Base-by-base conservation (phyloP, 768 basidiomycete species). In the Pisolithus microcarpus region DNA sequence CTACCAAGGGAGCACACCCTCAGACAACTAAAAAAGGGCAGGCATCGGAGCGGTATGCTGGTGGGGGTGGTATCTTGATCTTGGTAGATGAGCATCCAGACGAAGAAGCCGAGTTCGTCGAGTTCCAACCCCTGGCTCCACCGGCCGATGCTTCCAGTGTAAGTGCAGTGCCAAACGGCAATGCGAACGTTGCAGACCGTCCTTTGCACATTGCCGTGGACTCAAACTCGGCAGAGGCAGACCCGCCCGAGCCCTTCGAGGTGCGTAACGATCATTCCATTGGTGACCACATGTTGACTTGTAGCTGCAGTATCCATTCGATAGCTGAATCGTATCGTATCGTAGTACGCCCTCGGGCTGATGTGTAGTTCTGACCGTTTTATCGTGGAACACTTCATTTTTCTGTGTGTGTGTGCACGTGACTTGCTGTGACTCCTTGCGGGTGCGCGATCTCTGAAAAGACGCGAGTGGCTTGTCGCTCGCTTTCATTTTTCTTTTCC, bases 31-130 rank as follows among this genome's bases (percentile, higher is more conserved):
- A 70, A 38, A 64, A 65, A 49, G 58, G 67, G 6, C 40, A 71
- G 48, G 65, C 70, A 21, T 73, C 80, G 30, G 81, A 85, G 62
- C 80, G 78, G 56, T 84, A 79, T 57, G 82, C 80, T 36, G 84
- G 86, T 36, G 92, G 91, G 18, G 89, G 89, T 42, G 93, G 93
- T 4, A 93, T 98, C 56, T 63, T 99, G 50, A 78, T 99, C 54
- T 67, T 99, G 52, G 70, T 77, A 36, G 93, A 96, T 68, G 75
- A 76, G 43, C 77, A 74, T 56, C 84, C 89, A 9, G 78, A 77
- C 23, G 85, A 85, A 51, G 79, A 79, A 52, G 79, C 77, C 5
- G 87, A 92, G 61, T 85, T 85, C 62, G 84, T 97, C 51, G 78
- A 80, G 58, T 65, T 84, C 38, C 69, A 71, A 3, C 79, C 80